Evolutionary conservation across 2,329 filamentous ascomycete species (phyloP).

Genomic region (Drechslerella stenobrocha): DNA sequence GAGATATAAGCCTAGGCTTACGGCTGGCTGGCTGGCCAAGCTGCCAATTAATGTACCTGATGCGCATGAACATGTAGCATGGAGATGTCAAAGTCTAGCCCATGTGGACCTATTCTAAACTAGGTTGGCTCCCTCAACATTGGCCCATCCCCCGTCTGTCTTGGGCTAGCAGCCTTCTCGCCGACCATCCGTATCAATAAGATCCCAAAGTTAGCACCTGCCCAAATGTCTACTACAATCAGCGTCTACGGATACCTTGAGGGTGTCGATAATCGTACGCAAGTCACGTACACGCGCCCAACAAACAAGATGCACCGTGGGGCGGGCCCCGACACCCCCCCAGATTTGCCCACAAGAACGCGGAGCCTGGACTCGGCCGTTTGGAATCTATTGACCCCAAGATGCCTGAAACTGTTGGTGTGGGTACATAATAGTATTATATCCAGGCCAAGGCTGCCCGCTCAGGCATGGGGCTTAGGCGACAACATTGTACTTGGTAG

Average conservation of each 20-base stretch:
- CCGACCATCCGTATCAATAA: no score
- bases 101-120: slow-evolving; percentile 16
- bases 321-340: neutral
- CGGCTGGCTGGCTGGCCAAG: no score
- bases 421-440: slow-evolving; percentile 23
- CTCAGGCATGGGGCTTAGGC: slow-evolving; percentile 18
- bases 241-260: neutral
- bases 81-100: slow-evolving; percentile 14
- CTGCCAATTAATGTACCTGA: no score
- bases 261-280: no score
- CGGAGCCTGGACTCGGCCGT: slow-evolving; percentile 22
- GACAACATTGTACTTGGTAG: no score
- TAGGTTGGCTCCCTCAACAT: neutral
- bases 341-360: slow-evolving; percentile 11
- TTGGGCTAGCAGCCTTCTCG: slow-evolving; percentile 1
- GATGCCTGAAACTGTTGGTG: slow-evolving; percentile 48
- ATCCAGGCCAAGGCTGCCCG: slow-evolving; percentile 37
- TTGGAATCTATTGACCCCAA: slow-evolving; percentile 43
- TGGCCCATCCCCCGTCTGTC: no score
- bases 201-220: neutral
- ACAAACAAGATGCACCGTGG: neutral
- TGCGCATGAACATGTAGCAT: no score
- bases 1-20: no score
- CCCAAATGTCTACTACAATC: neutral
- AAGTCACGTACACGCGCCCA: no score